These are phyloP conservation scores for Lichenothelia convexa DNA, from an alignment of 495 filamentous ascomycete genomes.

Conservation along the genomic window DNA sequence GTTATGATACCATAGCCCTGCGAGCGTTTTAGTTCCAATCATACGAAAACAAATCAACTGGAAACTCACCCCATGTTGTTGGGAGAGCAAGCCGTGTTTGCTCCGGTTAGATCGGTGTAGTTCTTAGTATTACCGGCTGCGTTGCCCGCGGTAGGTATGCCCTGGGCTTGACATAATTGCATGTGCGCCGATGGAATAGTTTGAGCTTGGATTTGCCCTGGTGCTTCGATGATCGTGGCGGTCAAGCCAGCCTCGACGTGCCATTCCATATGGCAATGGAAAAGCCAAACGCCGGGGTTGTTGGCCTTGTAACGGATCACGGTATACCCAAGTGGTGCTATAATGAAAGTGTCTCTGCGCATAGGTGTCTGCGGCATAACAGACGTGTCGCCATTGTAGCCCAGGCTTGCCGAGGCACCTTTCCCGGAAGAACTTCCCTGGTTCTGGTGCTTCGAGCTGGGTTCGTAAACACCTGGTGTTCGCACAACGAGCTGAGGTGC, in stretches of 20 bases:
- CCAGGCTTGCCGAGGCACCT: background rate
- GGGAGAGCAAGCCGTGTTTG: too few relatives aligned
- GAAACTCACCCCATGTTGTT: too few relatives aligned
- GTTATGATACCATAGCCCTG: too few relatives aligned
- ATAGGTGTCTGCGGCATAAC: conserved; percentile 1
- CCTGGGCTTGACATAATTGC: background rate
- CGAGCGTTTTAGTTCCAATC: too few relatives aligned
- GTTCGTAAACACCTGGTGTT: background rate
- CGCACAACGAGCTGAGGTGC: conserved; percentile 1
- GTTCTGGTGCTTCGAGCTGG: too few relatives aligned
- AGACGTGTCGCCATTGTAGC: background rate
- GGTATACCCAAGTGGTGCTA: background rate
- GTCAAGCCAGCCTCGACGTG: conserved; percentile 8
- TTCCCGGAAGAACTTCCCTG: background rate
- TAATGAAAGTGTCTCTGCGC: conserved; percentile 1
- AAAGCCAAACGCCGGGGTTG: conserved; percentile 3
- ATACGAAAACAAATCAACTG: too few relatives aligned
- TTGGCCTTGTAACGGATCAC: conserved; percentile 3
- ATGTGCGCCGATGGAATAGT: background rate
- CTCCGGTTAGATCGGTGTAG: background rate
- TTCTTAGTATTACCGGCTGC: background rate
- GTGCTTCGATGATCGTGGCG: conserved; percentile 7
- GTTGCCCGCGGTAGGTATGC: background rate
- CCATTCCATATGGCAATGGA: conserved; percentile 7
- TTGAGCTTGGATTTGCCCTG: conserved; percentile 1